Conservation (phyloP, 371 early-diverging fungal genomes). For the Gilbertella persicaria region DNA sequence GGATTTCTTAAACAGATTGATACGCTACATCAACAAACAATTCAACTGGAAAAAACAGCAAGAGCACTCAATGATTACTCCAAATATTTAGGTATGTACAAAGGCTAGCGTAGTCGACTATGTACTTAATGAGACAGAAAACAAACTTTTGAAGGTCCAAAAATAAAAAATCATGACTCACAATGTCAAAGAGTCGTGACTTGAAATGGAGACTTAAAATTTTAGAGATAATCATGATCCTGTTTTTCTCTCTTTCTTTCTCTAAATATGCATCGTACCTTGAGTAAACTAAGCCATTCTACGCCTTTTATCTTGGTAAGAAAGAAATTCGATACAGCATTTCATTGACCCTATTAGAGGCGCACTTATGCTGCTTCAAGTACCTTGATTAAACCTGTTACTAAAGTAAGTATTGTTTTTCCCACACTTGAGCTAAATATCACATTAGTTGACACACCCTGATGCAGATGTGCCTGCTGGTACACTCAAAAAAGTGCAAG, state of each 20-base stretch:
- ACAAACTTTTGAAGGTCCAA: constrained; percentile 5
- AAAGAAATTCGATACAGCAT: background rate
- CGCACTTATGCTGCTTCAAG: constrained; percentile 20
- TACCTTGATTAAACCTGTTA: constrained; percentile 19
- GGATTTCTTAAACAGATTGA: constrained; percentile 59
- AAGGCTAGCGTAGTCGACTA: background rate
- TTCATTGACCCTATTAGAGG: constrained; percentile 2
- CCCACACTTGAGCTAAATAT: background rate
- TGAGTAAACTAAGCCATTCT: background rate
- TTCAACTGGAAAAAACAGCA: constrained; percentile 58
- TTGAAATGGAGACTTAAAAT: constrained; percentile 7
- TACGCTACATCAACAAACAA: constrained; percentile 57
- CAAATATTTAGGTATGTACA: constrained; percentile 51
- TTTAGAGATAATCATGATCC: background rate
- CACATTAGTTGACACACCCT: constrained; percentile 54
- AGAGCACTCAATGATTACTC: constrained; percentile 65
- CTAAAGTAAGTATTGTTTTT: constrained; percentile 12
- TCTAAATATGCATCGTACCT: constrained; percentile 5
- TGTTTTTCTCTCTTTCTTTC: background rate
- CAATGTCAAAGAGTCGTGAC: background rate
- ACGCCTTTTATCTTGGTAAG: constrained; percentile 3
- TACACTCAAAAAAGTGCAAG: constrained; percentile 42
- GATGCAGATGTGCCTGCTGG: constrained; percentile 46
- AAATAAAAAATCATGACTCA: too few species aligned
- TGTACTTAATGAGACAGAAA: constrained; percentile 5